A percentile compares a stretch with the other conserved stretches of the same genome.
phyloP scores from a whole-genome alignment of 2,329 filamentous ascomycete species.

The Calonectria fujianensis region DNA sequence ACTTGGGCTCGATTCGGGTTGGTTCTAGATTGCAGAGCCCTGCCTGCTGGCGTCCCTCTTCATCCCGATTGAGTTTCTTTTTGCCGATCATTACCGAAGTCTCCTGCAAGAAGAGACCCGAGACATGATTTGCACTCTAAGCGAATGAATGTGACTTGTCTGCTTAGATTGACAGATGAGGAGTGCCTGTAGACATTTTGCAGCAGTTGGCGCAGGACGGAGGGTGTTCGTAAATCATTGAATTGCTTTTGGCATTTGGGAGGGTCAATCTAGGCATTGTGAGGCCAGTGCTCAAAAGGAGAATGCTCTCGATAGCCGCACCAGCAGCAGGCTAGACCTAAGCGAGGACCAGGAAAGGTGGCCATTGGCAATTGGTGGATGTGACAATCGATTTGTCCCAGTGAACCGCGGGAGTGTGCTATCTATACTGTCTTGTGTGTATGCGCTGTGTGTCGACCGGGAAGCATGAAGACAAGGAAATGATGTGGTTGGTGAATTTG shows the following conservation, averaged over 20 bases:
- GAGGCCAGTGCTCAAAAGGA: background rate
- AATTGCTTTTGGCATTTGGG: slow-evolving; percentile 21
- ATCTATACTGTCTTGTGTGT: background rate
- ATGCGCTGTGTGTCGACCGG: too few species aligned
- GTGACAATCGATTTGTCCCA: too few species aligned
- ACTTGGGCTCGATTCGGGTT: background rate
- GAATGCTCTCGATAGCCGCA: slow-evolving; percentile 1
- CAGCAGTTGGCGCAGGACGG: background rate
- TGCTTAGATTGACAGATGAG: background rate
- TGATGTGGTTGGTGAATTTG: background rate
- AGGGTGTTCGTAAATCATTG: slow-evolving; percentile 4
- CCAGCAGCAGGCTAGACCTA: background rate
- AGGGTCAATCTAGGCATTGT: background rate
- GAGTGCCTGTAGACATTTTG: background rate
- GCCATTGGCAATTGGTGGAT: background rate
- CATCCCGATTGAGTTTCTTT: slow-evolving; percentile 30
- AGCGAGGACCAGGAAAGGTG: background rate
- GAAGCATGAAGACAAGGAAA: background rate
- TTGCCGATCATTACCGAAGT: slow-evolving; percentile 30
- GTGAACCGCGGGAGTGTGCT: background rate
- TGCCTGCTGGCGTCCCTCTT: slow-evolving; percentile 18
- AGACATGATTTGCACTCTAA: background rate
- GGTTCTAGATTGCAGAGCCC: slow-evolving; percentile 27
- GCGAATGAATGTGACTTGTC: slow-evolving; percentile 15
- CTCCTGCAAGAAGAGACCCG: slow-evolving; percentile 1